These are phyloP conservation scores for Gossypium gossypioides DNA, from an alignment of 441 rosid genomes.

Conservation along the genomic window DNA sequence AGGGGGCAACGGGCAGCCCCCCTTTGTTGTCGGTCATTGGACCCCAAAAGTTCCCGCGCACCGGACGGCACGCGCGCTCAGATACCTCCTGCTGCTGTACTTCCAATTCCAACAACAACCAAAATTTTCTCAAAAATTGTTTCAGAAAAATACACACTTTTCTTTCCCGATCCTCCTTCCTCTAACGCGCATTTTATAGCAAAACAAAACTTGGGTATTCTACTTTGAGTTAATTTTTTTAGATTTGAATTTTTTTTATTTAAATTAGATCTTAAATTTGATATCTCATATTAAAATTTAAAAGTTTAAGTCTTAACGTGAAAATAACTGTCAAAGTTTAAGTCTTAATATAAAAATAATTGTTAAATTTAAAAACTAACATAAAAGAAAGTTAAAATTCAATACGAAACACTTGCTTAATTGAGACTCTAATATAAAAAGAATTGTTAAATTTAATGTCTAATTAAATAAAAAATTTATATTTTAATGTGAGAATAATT, in stretches of 20 bases:
- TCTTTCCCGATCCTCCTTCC: not conserved
- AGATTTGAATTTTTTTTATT: no score
- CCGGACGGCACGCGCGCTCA: slow-evolving; percentile 72
- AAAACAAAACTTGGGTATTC: slow-evolving; percentile 13
- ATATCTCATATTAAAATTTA: no score
- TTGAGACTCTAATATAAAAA: no score
- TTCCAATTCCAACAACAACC: not conserved
- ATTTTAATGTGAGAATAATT: no score
- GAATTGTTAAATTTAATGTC: no score
- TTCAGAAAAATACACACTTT: not conserved
- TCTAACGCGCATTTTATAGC: not conserved
- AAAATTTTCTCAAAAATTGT: not conserved
- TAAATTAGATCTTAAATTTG: no score
- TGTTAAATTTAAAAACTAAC: rapidly evolving
- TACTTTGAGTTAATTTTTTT: not conserved
- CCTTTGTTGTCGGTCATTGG: slow-evolving; percentile 16
- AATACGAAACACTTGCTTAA: no score
- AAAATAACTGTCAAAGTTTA: no score
- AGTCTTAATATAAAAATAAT: no score
- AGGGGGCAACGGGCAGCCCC: not conserved
- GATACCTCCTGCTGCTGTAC: slow-evolving; percentile 13
- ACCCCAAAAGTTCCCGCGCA: slow-evolving; percentile 29
- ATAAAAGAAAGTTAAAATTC: no score
- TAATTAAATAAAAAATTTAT: no score
- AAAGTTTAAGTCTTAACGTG: no score